Conservation (phyloP, 2,329 filamentous ascomycete genomes). For the Claviceps sorghi region DNA sequence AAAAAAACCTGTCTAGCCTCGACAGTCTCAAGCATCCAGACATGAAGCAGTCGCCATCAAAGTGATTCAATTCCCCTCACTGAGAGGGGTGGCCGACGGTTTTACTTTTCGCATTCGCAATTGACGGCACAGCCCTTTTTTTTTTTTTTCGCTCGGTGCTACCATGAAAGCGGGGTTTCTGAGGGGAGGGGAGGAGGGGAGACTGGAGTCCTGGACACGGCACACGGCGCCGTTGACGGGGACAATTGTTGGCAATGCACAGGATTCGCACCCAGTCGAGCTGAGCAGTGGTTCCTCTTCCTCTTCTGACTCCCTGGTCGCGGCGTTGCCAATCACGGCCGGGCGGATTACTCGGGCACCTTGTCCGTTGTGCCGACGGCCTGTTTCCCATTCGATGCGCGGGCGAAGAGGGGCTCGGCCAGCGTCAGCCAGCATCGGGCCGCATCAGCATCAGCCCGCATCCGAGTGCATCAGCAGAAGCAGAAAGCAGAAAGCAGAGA, state of each 20-base stretch:
- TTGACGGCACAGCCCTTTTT: neutral
- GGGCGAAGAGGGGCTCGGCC: neutral
- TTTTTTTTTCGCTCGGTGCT: neutral
- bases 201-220: neutral
- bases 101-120: neutral
- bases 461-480: neutral
- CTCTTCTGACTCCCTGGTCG: conserved; percentile 1
- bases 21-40: neutral
- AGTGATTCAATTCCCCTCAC: too few species aligned
- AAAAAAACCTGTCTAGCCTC: neutral
- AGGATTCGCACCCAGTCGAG: neutral
- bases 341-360: conserved; percentile 1
- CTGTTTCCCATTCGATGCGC: conserved; percentile 1
- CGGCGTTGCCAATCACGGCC: neutral
- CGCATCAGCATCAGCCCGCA: neutral
- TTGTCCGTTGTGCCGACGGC: conserved; percentile 1
- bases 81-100: neutral
- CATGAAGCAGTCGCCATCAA: neutral
- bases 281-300: neutral
- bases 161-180: neutral
- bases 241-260: neutral
- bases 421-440: neutral
- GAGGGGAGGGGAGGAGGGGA: neutral
- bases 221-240: neutral
- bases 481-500: neutral